Evolutionary conservation across 139 green algal species (phyloP).

Genomic region (Micractinium conductrix): DNA sequence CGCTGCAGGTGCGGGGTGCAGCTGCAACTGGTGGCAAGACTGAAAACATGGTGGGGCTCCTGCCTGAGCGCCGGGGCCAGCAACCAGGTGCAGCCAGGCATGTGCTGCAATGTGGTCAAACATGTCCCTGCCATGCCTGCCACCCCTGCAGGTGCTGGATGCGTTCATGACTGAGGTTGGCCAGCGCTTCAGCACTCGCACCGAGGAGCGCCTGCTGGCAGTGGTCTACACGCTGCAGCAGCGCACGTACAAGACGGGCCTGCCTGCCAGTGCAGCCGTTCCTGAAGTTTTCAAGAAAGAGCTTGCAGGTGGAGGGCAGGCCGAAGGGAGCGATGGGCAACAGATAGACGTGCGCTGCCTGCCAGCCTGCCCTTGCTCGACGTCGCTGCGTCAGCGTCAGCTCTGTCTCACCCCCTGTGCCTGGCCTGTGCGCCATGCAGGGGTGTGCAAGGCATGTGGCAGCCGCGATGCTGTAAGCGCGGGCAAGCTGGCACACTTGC

Average conservation of each 20-base stretch:
- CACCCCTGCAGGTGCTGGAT: conserved; percentile 2
- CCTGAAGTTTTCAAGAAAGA: conserved; percentile 78
- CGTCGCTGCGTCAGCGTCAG: no score
- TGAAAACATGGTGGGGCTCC: no score
- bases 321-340: no score
- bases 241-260: conserved; percentile 87
- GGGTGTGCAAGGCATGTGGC: conserved; percentile 83
- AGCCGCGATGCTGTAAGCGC: background rate
- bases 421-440: no score
- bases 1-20: conserved; percentile 11
- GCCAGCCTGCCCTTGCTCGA: no score
- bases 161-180: conserved; percentile 60
- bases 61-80: no score
- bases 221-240: conserved; percentile 95
- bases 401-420: no score
- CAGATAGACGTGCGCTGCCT: no score
- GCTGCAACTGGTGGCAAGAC: no score
- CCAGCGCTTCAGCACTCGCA: conserved; percentile 77
- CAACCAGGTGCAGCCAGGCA: no score
- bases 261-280: conserved; percentile 69
- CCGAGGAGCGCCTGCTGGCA: conserved; percentile 93
- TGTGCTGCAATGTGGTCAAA: background rate
- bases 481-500: conserved; percentile 60
- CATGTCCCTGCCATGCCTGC: background rate
- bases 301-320: conserved; percentile 66